phyloP scores from a whole-genome alignment of 2,329 filamentous ascomycete species.

The Fusarium pseudoanthophilum region DNA sequence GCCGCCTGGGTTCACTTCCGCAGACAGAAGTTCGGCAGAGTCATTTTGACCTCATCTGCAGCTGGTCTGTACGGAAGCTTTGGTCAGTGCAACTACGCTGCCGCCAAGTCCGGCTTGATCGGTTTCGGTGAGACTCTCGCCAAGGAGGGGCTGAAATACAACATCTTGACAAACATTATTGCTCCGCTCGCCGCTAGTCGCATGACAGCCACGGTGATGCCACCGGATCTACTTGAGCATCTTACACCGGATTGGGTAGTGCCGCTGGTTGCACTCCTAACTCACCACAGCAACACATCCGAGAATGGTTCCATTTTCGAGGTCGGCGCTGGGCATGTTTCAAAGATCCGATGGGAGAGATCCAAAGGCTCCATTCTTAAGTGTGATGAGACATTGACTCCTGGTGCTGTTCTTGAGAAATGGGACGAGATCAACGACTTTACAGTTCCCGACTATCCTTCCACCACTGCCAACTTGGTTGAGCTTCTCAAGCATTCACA shows the following conservation, averaged over 20 bases:
- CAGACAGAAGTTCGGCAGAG: background rate
- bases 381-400: background rate
- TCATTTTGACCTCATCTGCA: background rate
- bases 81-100: background rate
- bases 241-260: background rate
- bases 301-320: background rate
- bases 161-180: background rate
- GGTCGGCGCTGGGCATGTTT: background rate
- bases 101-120: background rate
- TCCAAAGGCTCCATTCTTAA: background rate
- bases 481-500: background rate
- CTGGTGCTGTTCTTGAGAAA: background rate
- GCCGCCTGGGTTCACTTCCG: background rate
- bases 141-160: background rate
- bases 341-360: background rate
- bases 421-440: background rate
- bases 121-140: background rate
- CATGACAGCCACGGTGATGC: background rate
- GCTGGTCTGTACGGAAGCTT: background rate
- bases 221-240: background rate
- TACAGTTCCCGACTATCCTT: background rate
- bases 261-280: background rate
- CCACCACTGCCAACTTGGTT: background rate
- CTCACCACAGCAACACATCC: background rate
- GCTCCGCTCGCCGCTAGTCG: background rate